A percentile compares a stretch with the other conserved stretches of the same genome.
phyloP scores from a whole-genome alignment of 441 rosid species.

The Brassica hybrid region DNA sequence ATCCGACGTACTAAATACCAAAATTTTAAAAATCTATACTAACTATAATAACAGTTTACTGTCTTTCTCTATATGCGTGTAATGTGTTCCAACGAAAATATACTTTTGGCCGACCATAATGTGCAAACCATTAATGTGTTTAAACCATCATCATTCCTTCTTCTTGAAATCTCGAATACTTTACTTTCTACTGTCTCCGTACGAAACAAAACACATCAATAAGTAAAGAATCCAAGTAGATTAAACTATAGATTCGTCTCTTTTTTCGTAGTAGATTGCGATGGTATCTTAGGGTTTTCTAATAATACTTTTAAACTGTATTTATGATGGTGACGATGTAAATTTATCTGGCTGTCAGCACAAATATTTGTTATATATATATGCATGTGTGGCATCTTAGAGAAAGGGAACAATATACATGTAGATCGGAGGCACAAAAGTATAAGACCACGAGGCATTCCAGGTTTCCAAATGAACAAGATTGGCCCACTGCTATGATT shows the following conservation, averaged over 20 bases:
- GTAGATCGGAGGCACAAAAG: conserved; percentile 17
- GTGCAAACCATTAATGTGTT: conserved; percentile 14
- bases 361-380: not conserved
- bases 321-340: not conserved
- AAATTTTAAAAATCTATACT: not conserved
- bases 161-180: not conserved
- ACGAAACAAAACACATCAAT: conserved; percentile 1
- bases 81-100: not conserved
- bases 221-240: conserved; percentile 7
- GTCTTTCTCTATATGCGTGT: not conserved
- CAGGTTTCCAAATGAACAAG: conserved; percentile 28
- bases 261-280: conserved; percentile 2
- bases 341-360: not conserved
- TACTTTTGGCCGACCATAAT: conserved; percentile 25
- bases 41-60: not conserved
- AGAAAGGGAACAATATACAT: conserved; percentile 4
- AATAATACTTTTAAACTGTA: not conserved
- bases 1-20: not conserved
- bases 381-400: conserved; percentile 10
- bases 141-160: conserved; percentile 17
- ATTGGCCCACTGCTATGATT: conserved; percentile 21
- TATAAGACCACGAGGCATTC: conserved; percentile 37
- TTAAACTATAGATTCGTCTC: not conserved
- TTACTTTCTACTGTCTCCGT: not conserved
- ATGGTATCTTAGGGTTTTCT: not conserved